Conservation (phyloP, 257 asterid species). For the Solanum sitiens region DNA sequence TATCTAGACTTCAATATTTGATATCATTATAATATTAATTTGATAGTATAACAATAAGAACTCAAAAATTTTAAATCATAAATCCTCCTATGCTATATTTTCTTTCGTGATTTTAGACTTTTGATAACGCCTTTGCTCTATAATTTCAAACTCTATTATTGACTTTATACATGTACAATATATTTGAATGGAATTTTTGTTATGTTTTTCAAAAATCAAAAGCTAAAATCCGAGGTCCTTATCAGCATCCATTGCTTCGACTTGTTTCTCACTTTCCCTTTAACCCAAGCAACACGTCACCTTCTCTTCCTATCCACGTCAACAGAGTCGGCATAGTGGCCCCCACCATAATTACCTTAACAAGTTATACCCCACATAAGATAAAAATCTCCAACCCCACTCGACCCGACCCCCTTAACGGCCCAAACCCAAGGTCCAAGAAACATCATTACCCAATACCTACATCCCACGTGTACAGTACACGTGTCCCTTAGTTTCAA, state of each 20-base stretch:
- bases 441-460: constrained; percentile 20
- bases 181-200: too few species aligned
- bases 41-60: too few species aligned
- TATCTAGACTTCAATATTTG: too few species aligned
- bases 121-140: too few species aligned
- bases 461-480: constrained; percentile 15
- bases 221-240: background rate
- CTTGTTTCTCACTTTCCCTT: background rate
- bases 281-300: constrained; percentile 5
- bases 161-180: too few species aligned
- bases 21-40: too few species aligned
- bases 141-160: too few species aligned
- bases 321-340: constrained; percentile 2
- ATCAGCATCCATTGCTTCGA: background rate
- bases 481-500: constrained; percentile 20
- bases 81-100: too few species aligned
- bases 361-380: background rate
- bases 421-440: constrained; percentile 12
- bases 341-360: background rate
- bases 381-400: background rate
- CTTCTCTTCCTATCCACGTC: background rate
- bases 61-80: too few species aligned
- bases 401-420: background rate
- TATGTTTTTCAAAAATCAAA: too few species aligned
- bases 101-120: too few species aligned